Conservation (phyloP, 2,329 filamentous ascomycete genomes). For the Fusarium begoniae region DNA sequence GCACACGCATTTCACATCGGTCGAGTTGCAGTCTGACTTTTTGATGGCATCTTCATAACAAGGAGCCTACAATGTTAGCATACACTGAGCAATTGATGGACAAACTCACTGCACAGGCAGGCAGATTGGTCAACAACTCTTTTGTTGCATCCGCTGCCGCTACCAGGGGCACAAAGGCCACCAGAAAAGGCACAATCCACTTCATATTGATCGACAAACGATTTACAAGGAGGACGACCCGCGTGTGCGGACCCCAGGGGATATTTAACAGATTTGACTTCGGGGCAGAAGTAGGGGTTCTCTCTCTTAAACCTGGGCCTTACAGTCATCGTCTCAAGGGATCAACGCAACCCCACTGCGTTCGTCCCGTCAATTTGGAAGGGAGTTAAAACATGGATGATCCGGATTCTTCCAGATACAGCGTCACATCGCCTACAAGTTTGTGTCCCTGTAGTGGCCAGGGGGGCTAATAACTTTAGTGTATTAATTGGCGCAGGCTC, state of each 20-base stretch:
- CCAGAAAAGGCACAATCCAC: conserved; percentile 36
- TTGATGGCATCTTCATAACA: conserved; percentile 10
- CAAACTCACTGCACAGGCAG: conserved; percentile 32
- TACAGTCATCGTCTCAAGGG: conserved; percentile 4
- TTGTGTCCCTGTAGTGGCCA: neutral
- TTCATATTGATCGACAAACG: conserved; percentile 35
- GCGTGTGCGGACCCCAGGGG: neutral
- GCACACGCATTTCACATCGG: conserved; percentile 39
- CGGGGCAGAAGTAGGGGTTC: neutral
- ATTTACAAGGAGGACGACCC: conserved; percentile 6
- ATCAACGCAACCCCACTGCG: neutral
- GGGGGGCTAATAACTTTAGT: neutral
- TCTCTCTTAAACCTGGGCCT: neutral
- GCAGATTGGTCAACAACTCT: conserved; percentile 25
- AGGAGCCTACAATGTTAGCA: conserved; percentile 21
- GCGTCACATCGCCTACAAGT: neutral
- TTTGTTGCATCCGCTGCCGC: conserved; percentile 19
- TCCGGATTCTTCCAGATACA: conserved; percentile 10
- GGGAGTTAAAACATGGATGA: neutral
- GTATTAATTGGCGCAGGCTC: neutral
- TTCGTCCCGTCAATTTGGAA: conserved; percentile 4
- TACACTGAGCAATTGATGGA: accelerated
- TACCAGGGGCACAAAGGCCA: conserved; percentile 28
- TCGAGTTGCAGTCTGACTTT: conserved; percentile 21
- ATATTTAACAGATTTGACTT: conserved; percentile 11